Percentiles rank a stretch among this genome's conserved stretches.
These are phyloP conservation scores for Canariomyces notabilis DNA, from an alignment of 2,329 filamentous ascomycete species.

Conservation along the genomic window DNA sequence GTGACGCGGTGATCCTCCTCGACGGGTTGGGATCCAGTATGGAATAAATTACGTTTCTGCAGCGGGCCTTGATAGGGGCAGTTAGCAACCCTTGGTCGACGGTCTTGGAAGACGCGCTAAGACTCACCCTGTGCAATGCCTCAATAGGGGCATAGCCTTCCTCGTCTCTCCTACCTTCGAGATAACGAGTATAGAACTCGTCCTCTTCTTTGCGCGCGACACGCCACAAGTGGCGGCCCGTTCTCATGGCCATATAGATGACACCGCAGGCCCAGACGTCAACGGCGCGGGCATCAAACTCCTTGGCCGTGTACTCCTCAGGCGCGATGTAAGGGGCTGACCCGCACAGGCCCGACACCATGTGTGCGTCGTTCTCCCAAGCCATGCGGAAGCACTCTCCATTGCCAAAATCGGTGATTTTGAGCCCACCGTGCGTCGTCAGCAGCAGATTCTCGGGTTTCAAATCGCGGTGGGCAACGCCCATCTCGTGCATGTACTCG, in stretches of 20 bases:
- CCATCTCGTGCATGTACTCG: conserved; percentile 99
- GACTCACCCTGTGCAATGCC: conserved; percentile 82
- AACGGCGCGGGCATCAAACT: conserved; percentile 96
- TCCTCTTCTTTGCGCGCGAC: conserved; percentile 96
- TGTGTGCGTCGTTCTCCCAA: conserved; percentile 97
- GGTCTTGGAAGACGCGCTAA: background rate
- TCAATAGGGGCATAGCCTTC: conserved; percentile 96
- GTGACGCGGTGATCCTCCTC: conserved; percentile 88
- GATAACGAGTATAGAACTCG: conserved; percentile 92
- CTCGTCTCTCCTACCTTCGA: conserved; percentile 88
- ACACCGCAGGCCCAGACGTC: conserved; percentile 98
- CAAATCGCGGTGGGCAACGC: conserved; percentile 90
- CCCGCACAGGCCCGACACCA: conserved; percentile 94
- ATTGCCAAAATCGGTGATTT: conserved; percentile 98
- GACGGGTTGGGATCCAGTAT: conserved; percentile 92
- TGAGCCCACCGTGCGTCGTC: conserved; percentile 85
- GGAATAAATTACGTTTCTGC: conserved; percentile 97
- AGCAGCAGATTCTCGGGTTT: conserved; percentile 96
- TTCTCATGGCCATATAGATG: conserved; percentile 99
- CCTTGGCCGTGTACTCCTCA: conserved; percentile 90
- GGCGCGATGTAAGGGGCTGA: conserved; percentile 96
- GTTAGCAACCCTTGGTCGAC: conserved; percentile 15
- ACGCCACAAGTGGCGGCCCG: conserved; percentile 90
- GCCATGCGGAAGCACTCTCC: conserved; percentile 99
- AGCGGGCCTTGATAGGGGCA: conserved; percentile 68